Evolutionary conservation across 768 basidiomycete species (phyloP).

Genomic region (Rhodotorula kratochvilovae): DNA sequence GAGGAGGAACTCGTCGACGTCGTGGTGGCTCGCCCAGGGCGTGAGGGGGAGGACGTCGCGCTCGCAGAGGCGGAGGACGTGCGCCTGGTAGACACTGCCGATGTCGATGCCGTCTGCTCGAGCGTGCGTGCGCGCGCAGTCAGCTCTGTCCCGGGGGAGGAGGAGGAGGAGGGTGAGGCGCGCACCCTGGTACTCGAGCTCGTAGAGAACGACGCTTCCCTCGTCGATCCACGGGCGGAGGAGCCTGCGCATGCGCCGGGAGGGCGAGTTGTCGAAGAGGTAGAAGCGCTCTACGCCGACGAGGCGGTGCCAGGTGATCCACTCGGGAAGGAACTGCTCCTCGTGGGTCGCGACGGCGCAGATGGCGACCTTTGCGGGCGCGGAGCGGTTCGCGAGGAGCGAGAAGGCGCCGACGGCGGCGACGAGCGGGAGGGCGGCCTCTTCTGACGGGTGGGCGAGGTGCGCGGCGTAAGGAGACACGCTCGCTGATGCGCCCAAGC

Average conservation of each 20-base stretch:
- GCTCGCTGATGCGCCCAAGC: not conserved
- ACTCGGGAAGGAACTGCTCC: constrained; percentile 33
- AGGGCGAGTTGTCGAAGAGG: constrained; percentile 29
- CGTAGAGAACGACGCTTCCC: constrained; percentile 30
- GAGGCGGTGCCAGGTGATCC: constrained; percentile 34
- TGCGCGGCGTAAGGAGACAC: not conserved
- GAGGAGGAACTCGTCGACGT: constrained; percentile 38
- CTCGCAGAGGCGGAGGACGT: constrained; percentile 33
- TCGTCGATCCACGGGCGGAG: constrained; percentile 34
- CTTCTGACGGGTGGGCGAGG: constrained; percentile 10
- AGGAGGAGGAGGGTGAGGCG: no score
- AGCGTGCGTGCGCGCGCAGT: no score
- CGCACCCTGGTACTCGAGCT: constrained; percentile 29
- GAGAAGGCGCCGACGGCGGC: constrained; percentile 19
- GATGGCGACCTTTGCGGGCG: constrained; percentile 22
- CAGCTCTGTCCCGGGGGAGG: not conserved
- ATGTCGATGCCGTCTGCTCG: constrained; percentile 12
- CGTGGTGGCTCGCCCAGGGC: constrained; percentile 31
- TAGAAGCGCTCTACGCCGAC: constrained; percentile 35
- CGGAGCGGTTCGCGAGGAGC: not conserved
- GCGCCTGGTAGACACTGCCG: constrained; percentile 23
- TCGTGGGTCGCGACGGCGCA: constrained; percentile 37
- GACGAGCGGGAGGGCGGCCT: constrained; percentile 18
- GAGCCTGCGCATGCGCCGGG: constrained; percentile 16
- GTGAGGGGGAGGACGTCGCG: constrained; percentile 14